phyloP scores from a whole-genome alignment of 1,284 basidiomycete species.

The Laetiporus sulphureus region DNA sequence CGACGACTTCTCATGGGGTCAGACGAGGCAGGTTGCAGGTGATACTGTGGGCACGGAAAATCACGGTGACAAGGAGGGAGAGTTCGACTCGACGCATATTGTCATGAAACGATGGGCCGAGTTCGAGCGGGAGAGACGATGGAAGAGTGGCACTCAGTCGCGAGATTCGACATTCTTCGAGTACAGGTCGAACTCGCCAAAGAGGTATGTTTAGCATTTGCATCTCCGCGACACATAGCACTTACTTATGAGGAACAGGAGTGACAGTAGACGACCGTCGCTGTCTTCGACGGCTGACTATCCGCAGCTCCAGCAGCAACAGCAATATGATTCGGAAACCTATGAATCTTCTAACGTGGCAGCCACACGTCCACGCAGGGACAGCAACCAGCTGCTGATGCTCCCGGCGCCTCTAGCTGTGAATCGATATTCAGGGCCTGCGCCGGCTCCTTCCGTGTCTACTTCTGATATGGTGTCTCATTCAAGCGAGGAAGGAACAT shows the following conservation, averaged over 20 bases:
- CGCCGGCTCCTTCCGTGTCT: slow-evolving; percentile 46
- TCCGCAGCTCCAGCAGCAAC: slow-evolving; percentile 43
- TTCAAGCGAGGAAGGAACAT: slow-evolving; percentile 57
- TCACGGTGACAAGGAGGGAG: slow-evolving; percentile 90
- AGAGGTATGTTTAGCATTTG: slow-evolving; percentile 42
- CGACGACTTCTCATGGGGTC: slow-evolving; percentile 99
- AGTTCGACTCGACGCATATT: slow-evolving; percentile 94
- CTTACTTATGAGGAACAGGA: slow-evolving; percentile 25
- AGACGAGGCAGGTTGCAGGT: slow-evolving; percentile 80
- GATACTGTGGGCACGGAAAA: slow-evolving; percentile 52
- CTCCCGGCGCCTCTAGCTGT: slow-evolving; percentile 63
- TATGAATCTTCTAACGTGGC: slow-evolving; percentile 43
- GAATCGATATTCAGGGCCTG: slow-evolving; percentile 13
- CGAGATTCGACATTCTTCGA: slow-evolving; percentile 75
- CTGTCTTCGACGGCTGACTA: slow-evolving; percentile 71
- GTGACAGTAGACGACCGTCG: slow-evolving; percentile 63
- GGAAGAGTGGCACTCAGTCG: slow-evolving; percentile 82
- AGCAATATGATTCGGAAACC: slow-evolving; percentile 55
- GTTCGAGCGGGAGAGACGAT: slow-evolving; percentile 93
- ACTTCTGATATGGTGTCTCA: slow-evolving; percentile 43
- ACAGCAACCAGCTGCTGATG: slow-evolving; percentile 63
- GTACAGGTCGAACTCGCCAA: slow-evolving; percentile 35
- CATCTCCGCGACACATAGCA: background rate
- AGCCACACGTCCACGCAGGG: slow-evolving; percentile 47
- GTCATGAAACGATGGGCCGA: slow-evolving; percentile 99